Evolutionary conservation across 352 stramenopile genomes (phyloP).

Genomic region (Halophytophthora polymorphica): DNA sequence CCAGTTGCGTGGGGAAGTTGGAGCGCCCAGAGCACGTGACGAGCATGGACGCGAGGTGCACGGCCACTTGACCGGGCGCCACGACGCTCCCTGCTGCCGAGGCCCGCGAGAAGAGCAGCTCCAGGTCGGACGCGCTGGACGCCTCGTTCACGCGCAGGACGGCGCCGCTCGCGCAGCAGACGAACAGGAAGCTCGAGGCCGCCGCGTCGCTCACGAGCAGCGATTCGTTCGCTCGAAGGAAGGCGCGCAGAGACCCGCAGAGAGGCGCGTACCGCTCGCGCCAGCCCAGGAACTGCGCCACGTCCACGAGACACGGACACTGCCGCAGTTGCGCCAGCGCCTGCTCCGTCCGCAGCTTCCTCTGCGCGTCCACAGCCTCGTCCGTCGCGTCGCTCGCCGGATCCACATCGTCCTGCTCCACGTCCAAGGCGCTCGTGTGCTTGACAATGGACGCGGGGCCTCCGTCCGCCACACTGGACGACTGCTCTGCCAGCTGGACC

Average conservation of each 20-base stretch:
- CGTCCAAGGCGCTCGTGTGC: slow-evolving; percentile 33
- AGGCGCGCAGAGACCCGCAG: slow-evolving; percentile 57
- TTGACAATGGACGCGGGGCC: slow-evolving; percentile 26
- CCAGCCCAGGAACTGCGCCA: slow-evolving; percentile 54
- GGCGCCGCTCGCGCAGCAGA: slow-evolving; percentile 59
- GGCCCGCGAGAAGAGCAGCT: slow-evolving; percentile 25
- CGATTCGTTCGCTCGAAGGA: slow-evolving; percentile 82
- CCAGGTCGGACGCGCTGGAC: slow-evolving; percentile 50
- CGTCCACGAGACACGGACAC: slow-evolving; percentile 65
- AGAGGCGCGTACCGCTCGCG: slow-evolving; percentile 52
- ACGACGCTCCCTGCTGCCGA: slow-evolving; percentile 13
- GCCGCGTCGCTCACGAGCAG: slow-evolving; percentile 80
- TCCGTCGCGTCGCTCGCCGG: slow-evolving; percentile 25
- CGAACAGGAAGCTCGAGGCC: slow-evolving; percentile 42
- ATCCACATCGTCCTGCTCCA: slow-evolving; percentile 6
- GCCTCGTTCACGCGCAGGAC: slow-evolving; percentile 60
- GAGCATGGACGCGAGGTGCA: slow-evolving; percentile 62
- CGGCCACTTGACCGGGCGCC: slow-evolving; percentile 31
- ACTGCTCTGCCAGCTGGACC: slow-evolving; percentile 17
- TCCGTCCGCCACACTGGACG: slow-evolving; percentile 2
- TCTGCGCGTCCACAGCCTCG: slow-evolving; percentile 29
- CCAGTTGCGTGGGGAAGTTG: slow-evolving; percentile 66
- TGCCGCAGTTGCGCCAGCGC: slow-evolving; percentile 41
- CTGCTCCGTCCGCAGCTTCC: slow-evolving; percentile 36
- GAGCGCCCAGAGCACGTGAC: slow-evolving; percentile 45